Percentiles rank a stretch among this genome's conserved stretches.
These are phyloP conservation scores for Fomitiporia mediterranea DNA, from an alignment of 1,284 basidiomycete genomes.

Conservation along the genomic window DNA sequence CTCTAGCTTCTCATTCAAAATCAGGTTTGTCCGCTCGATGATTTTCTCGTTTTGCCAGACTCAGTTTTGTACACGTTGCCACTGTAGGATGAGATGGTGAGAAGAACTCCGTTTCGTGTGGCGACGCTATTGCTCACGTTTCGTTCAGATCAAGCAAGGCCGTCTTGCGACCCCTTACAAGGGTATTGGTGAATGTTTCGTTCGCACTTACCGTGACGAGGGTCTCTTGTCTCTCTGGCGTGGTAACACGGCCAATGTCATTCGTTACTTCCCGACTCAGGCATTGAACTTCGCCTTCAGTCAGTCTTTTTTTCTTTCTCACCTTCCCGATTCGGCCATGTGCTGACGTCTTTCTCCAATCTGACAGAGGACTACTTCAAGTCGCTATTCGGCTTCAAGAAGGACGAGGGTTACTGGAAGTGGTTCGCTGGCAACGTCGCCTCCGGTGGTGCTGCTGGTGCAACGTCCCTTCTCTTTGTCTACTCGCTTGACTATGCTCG, in stretches of 20 bases:
- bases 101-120: slow-evolving; percentile 23
- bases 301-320: slow-evolving; percentile 46
- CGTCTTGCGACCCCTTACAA: slow-evolving; percentile 91
- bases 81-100: slow-evolving; percentile 73
- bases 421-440: slow-evolving; percentile 93
- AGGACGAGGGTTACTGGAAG: slow-evolving; percentile 83
- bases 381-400: slow-evolving; percentile 89
- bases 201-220: slow-evolving; percentile 86
- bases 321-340: neutral
- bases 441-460: slow-evolving; percentile 96
- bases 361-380: slow-evolving; percentile 92
- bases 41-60: neutral
- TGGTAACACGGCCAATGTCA: slow-evolving; percentile 97
- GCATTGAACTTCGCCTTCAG: slow-evolving; percentile 96
- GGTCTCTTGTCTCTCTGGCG: slow-evolving; percentile 89
- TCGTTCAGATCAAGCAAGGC: slow-evolving; percentile 86
- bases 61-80: neutral
- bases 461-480: slow-evolving; percentile 92
- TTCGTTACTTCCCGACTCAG: slow-evolving; percentile 97
- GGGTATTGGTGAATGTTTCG: slow-evolving; percentile 86
- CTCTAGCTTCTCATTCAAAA: slow-evolving; percentile 88
- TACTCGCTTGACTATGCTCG: slow-evolving; percentile 97
- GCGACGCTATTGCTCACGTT: slow-evolving; percentile 27
- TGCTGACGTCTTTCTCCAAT: slow-evolving; percentile 26
- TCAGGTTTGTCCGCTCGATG: slow-evolving; percentile 44